These are phyloP conservation scores for Collybia sp. DNA, from an alignment of 768 basidiomycete species.

Conservation along the genomic window DNA sequence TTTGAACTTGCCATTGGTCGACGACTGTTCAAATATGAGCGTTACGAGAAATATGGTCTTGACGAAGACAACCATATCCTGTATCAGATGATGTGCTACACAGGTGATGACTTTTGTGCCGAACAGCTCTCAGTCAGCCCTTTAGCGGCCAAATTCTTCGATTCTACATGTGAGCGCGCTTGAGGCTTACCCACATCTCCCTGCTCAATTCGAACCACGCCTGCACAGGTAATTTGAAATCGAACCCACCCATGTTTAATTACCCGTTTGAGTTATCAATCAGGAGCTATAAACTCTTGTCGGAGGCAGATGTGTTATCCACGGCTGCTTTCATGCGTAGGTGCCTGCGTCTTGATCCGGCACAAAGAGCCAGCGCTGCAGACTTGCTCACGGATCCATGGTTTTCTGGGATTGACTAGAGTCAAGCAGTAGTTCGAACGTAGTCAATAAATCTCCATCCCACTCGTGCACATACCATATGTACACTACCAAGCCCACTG, in stretches of 20 bases:
- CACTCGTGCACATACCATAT: too few species aligned
- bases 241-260: too few species aligned
- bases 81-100: conserved; percentile 12
- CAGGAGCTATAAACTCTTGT: background rate
- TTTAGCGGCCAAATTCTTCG: conserved; percentile 7
- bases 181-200: background rate
- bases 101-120: conserved; percentile 7
- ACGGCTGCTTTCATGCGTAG: conserved; percentile 13
- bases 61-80: conserved; percentile 3
- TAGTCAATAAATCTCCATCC: too few species aligned
- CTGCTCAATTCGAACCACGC: too few species aligned
- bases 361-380: conserved; percentile 14
- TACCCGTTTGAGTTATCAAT: too few species aligned
- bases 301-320: conserved; percentile 6
- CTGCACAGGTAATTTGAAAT: background rate
- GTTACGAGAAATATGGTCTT: background rate
- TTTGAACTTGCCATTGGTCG: conserved; percentile 12
- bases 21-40: conserved; percentile 4
- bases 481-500: too few species aligned
- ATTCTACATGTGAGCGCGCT: conserved; percentile 4
- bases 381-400: conserved; percentile 17
- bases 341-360: conserved; percentile 18
- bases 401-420: background rate
- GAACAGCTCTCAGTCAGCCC: conserved; percentile 5
- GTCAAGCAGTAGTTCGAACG: too few species aligned